Conservation (phyloP, 495 filamentous ascomycete species). For the Lasiosphaeria ovina region DNA sequence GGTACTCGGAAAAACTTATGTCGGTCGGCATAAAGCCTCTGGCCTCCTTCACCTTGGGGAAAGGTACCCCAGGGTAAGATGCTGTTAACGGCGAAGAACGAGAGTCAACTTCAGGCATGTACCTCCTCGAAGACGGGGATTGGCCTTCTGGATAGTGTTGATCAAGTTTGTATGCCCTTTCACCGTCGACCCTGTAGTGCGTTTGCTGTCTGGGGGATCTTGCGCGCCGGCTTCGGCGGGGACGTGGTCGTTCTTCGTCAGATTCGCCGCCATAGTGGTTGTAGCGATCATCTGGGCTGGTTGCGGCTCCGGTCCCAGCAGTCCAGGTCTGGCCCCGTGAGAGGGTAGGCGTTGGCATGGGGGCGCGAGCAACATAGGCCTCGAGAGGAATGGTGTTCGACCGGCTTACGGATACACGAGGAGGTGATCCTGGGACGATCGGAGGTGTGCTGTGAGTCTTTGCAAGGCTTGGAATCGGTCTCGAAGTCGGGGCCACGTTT, state of each 20-base stretch:
- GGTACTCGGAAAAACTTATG: slow-evolving; percentile 10
- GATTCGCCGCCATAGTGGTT: slow-evolving; percentile 24
- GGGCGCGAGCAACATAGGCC: slow-evolving; percentile 2
- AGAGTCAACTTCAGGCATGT: slow-evolving; percentile 11
- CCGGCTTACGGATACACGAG: slow-evolving; percentile 22
- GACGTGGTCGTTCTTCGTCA: slow-evolving; percentile 29
- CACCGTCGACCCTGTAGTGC: slow-evolving; percentile 23
- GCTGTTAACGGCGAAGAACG: slow-evolving; percentile 7
- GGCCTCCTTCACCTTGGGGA: slow-evolving; percentile 27
- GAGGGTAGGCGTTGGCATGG: slow-evolving; percentile 18
- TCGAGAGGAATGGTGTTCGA: slow-evolving; percentile 29
- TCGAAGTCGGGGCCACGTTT: slow-evolving; percentile 20
- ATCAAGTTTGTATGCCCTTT: slow-evolving; percentile 26
- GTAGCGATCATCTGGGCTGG: slow-evolving; percentile 7
- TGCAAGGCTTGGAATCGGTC: slow-evolving; percentile 27
- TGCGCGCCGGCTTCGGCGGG: slow-evolving; percentile 20
- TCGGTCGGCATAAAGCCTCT: slow-evolving; percentile 15
- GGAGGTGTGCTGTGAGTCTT: slow-evolving; percentile 30
- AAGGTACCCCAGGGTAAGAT: slow-evolving; percentile 9
- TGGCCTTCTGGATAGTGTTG: slow-evolving; percentile 20
- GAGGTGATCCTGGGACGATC: slow-evolving; percentile 24
- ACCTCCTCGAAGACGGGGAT: slow-evolving; percentile 25
- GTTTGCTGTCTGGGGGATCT: slow-evolving; percentile 19
- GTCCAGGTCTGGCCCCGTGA: slow-evolving; percentile 26
- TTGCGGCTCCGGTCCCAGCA: background rate